These are phyloP conservation scores for Nothophoma quercina DNA, from an alignment of 2,329 filamentous ascomycete species.

Conservation along the genomic window DNA sequence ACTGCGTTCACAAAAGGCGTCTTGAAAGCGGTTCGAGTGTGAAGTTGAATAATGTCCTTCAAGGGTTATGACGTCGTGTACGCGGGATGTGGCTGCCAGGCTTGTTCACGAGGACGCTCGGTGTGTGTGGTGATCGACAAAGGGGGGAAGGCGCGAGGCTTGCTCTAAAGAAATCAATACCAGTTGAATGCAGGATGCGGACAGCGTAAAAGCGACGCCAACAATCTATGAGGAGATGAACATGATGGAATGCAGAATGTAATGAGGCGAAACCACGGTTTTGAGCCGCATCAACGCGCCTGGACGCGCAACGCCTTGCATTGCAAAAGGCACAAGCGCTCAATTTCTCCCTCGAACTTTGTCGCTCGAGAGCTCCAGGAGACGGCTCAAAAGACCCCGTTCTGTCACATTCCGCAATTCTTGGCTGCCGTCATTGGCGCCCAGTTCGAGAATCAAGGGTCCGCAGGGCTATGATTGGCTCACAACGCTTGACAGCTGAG, in stretches of 20 bases:
- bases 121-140: constrained; percentile 39
- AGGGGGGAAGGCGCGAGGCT: constrained; percentile 16
- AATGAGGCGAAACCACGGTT: background rate
- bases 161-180: constrained; percentile 1
- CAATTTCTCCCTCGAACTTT: constrained; percentile 14
- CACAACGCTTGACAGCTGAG: constrained; percentile 15
- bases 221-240: constrained; percentile 20
- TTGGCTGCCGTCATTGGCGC: constrained; percentile 42
- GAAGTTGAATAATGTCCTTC: constrained; percentile 10
- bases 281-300: constrained; percentile 12
- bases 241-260: background rate
- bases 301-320: constrained; percentile 16
- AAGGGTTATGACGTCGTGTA: constrained; percentile 31
- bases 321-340: background rate
- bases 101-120: constrained; percentile 27
- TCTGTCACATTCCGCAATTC: constrained; percentile 24
- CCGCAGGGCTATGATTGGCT: constrained; percentile 34
- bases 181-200: background rate
- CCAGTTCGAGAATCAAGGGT: constrained; percentile 21
- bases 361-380: constrained; percentile 23
- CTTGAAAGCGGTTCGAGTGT: background rate
- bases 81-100: constrained; percentile 27
- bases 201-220: constrained; percentile 21
- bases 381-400: constrained; percentile 29
- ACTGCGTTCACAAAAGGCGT: constrained; percentile 9